Base-by-base conservation (phyloP, 768 basidiomycete genomes). In the Lactarius akahatsu region DNA sequence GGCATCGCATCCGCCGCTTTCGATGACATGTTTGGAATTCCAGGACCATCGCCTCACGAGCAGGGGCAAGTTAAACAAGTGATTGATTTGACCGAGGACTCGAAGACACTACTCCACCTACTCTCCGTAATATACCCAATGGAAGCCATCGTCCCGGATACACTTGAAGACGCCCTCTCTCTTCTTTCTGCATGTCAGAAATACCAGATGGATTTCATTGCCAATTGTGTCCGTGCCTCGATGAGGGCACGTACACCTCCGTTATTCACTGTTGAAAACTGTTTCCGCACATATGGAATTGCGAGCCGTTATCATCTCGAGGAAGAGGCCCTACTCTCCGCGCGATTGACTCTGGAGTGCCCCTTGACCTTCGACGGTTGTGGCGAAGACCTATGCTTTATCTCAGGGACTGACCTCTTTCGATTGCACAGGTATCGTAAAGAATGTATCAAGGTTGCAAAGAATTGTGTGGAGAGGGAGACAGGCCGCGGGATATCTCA, bases 1-100 rank as follows among this genome's bases (percentile, higher is more conserved):
- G 79, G 83, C 20, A 71, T 85, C 18, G 82, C 85, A 0, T 89
- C 88, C 11, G 78, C 83, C 5, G 81, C 88, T 73, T 88, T 88
- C 69, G 77, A 77, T 57, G 78, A 80, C 68, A 82, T 86, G 77
- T 83, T 88, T 69, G 78, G 80, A 1, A 32, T 52, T 1, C 54
- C 54, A 9, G 54, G 52, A 5, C 23, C 64, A 15, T 38, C 9
- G 8, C 41, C 52, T 0, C 23, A 20, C 2, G 57, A 26, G 28
- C 20, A 59, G 52, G 47, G 18, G 26, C 36, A 23, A 16, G 8
- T 5, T 38, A 50, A 5, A n/a, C 63, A 36, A 10, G 30, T 52
- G 13, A 43, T 60, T n/a, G 18, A n/a, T 23, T 38, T 60, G 34
- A 32, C 59, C 2, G 64, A 65, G 10, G 26, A 57, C 18, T 57